phyloP scores from a whole-genome alignment of 192 early-diverging fungal genomes.

The Geranomyces michiganensis region DNA sequence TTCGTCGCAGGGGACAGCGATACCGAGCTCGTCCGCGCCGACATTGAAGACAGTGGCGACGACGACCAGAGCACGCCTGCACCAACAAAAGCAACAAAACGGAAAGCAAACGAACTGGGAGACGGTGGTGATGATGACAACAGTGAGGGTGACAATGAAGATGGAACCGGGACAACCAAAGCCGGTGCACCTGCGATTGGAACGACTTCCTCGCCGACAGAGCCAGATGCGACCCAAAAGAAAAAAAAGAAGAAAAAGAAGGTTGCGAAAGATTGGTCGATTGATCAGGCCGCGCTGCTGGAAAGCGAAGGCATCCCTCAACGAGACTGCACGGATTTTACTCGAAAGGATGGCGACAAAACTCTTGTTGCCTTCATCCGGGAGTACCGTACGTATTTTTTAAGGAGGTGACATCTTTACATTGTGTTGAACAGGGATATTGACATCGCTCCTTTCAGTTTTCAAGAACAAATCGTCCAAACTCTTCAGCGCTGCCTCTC shows the following conservation, averaged over 20 bases:
- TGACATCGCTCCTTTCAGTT: neutral
- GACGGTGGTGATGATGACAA: neutral
- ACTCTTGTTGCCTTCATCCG: slow-evolving; percentile 16
- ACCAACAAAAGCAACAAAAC: neutral
- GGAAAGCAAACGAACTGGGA: slow-evolving; percentile 11
- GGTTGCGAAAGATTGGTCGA: slow-evolving; percentile 10
- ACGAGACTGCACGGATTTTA: neutral
- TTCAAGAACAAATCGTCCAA: slow-evolving; percentile 17
- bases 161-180: neutral
- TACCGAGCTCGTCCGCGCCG: slow-evolving; percentile 2
- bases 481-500: slow-evolving; percentile 17
- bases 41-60: slow-evolving; percentile 23
- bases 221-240: neutral
- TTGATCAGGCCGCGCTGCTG: slow-evolving; percentile 19
- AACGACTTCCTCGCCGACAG: too few species aligned
- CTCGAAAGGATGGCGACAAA: neutral
- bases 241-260: slow-evolving; percentile 33
- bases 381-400: slow-evolving; percentile 22
- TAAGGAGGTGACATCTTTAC: too few species aligned
- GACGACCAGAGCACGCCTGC: neutral
- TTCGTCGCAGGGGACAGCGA: slow-evolving; percentile 17
- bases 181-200: neutral
- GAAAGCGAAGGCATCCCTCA: neutral
- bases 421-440: neutral
- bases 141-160: neutral